Evolutionary conservation across 352 stramenopile genomes (phyloP).

Genomic region (Phytophthora podocarpi): DNA sequence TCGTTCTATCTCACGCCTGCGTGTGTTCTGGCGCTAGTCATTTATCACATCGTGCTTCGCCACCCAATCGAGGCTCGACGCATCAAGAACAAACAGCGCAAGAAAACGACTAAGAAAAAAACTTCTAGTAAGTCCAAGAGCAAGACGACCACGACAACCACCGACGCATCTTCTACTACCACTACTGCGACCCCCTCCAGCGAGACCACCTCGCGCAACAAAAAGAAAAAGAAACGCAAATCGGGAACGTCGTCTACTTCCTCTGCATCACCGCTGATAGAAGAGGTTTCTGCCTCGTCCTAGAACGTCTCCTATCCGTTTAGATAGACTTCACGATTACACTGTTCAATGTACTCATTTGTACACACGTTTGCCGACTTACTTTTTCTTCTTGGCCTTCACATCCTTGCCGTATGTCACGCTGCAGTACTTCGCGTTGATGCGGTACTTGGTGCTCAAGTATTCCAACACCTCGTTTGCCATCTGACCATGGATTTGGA

Average conservation of each 20-base stretch:
- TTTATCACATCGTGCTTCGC: conserved; percentile 59
- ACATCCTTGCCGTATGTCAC: conserved; percentile 81
- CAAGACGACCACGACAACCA: conserved; percentile 26
- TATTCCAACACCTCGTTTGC: conserved; percentile 76
- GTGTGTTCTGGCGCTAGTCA: conserved; percentile 47
- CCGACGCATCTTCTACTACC: conserved; percentile 5
- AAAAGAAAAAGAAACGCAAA: conserved; percentile 49
- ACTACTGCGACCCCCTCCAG: conserved; percentile 2
- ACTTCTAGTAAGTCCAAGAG: conserved; percentile 39
- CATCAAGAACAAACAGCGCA: conserved; percentile 59
- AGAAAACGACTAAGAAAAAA: conserved; percentile 63
- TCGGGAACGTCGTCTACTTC: conserved; percentile 28
- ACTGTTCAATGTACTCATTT: conserved; percentile 22
- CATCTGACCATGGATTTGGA: conserved; percentile 84
- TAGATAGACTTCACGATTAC: conserved; percentile 22
- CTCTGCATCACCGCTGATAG: conserved; percentile 31
- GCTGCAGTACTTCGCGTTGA: conserved; percentile 74
- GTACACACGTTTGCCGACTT: conserved; percentile 8
- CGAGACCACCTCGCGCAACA: conserved; percentile 28
- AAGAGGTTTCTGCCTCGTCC: conserved; percentile 29
- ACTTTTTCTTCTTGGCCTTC: conserved; percentile 82
- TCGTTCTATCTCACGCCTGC: conserved; percentile 56
- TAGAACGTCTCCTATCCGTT: conserved; percentile 37
- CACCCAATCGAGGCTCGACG: conserved; percentile 59
- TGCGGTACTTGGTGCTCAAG: conserved; percentile 66